These are phyloP conservation scores for Choiromyces venosus DNA, from an alignment of 495 filamentous ascomycete genomes.

Conservation along the genomic window DNA sequence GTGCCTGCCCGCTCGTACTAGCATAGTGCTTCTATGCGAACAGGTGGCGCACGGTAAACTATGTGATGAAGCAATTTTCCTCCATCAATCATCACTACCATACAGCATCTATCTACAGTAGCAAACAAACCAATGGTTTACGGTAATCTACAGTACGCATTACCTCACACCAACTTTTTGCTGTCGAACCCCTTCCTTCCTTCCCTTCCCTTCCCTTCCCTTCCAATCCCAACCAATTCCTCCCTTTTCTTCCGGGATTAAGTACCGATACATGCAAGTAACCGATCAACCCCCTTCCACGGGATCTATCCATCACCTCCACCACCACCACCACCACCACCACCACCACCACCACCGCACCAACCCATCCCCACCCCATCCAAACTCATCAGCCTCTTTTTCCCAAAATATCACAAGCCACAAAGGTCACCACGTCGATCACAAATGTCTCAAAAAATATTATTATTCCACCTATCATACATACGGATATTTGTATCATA, in stretches of 20 bases:
- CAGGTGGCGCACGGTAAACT: background rate
- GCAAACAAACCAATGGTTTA: background rate
- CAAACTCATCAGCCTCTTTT: too few species aligned
- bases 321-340: background rate
- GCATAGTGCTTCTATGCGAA: background rate
- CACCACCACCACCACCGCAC: background rate
- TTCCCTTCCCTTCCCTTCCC: background rate
- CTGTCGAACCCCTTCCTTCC: background rate
- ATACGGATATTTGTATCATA: background rate
- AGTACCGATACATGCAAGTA: slow-evolving; percentile 4
- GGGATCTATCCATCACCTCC: background rate
- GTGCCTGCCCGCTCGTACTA: background rate
- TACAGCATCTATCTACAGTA: background rate
- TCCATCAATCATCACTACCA: background rate
- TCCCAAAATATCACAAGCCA: background rate
- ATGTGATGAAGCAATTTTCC: background rate
- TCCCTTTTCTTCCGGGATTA: background rate
- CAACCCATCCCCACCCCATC: background rate
- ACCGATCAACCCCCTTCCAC: background rate
- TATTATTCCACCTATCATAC: background rate
- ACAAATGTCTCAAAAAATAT: background rate
- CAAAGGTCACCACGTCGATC: background rate
- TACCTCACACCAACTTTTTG: background rate
- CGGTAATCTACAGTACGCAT: background rate
- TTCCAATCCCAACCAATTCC: background rate